Evolutionary conservation across 2,329 filamentous ascomycete genomes (phyloP), one percentile per base, ranked within the genome.

Genomic region (Trichophaea hybrida): DNA sequence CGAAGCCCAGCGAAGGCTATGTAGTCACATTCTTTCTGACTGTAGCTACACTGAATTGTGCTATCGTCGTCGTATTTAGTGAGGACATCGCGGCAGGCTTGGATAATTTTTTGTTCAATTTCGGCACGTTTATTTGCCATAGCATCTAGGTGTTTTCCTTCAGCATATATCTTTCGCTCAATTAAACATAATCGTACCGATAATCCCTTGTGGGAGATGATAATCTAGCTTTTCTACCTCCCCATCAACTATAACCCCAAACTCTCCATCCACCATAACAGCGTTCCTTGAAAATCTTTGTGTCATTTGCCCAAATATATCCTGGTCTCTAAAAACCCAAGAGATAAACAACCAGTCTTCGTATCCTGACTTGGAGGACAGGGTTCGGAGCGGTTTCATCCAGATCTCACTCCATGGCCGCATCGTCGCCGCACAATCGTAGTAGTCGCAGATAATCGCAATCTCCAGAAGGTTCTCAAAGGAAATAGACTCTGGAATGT

Each of bases 391-490:
- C 5, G 34, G 50, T 3, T 48, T 6, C 40, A 64, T 61, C 63
- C 62, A 65, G 3, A 7, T 15, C 6, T 59, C 51, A 31, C 49
- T 53, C 59, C 62, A 69, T 3, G 59, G 12, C 17, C 59, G 59
- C 1, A 68, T 62, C 6, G 56, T 59, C 2, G 60, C 55, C 0
- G 55, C 53, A 43, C 68, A 70, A 12, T 66, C 57, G 56, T 70
- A 69, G 12, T 69, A 69, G 53, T 71, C 65, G 44, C 63, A 67
- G 5, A 67, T 33, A 1, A 67, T 37, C 1, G 69, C 68, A 37
- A 69, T 58, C n/a, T 68, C 46, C 33, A 63, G 61, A 12, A 69
- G 37, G 4, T 60, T 15, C 7, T 33, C 24, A 13, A 64, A 49
- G 0, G 50, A 44, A 2, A 68, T 50, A 4, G 32, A 33, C 1